Conservation (phyloP, 2,329 filamentous ascomycete species). For the Aspergillus vadensis region DNA sequence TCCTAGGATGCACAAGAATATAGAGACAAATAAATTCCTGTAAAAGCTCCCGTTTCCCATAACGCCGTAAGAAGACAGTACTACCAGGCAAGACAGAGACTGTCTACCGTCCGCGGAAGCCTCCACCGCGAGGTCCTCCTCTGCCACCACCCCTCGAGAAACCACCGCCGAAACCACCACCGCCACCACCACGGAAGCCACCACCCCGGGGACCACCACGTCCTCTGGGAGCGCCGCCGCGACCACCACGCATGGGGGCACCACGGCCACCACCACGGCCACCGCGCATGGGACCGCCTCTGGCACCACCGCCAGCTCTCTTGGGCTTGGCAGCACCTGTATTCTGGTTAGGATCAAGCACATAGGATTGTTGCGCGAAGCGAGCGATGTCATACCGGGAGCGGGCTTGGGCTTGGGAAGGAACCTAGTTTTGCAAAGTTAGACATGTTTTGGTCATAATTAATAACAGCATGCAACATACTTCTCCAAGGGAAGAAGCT, state of each 20-base stretch:
- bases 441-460: conserved; percentile 9
- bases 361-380: not conserved
- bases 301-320: conserved; percentile 63
- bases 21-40: conserved; percentile 39
- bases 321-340: conserved; percentile 69
- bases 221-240: conserved; percentile 57
- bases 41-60: conserved; percentile 45
- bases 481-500: conserved; percentile 90
- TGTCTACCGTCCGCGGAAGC: conserved; percentile 27
- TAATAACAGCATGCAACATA: conserved; percentile 33
- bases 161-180: conserved; percentile 46
- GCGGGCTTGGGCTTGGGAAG: conserved; percentile 85
- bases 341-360: conserved; percentile 35
- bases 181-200: conserved; percentile 44
- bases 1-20: conserved; percentile 40
- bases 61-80: conserved; percentile 48
- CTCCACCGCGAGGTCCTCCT: conserved; percentile 35
- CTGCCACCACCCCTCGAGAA: conserved; percentile 34
- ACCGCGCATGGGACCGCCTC: conserved; percentile 45
- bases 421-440: conserved; percentile 59
- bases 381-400: conserved; percentile 45
- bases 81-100: conserved; percentile 27
- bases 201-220: conserved; percentile 56
- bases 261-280: conserved; percentile 47
- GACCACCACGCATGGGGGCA: conserved; percentile 41